phyloP scores from a whole-genome alignment of 352 stramenopile genomes.

The Blastocystis sp. region DNA sequence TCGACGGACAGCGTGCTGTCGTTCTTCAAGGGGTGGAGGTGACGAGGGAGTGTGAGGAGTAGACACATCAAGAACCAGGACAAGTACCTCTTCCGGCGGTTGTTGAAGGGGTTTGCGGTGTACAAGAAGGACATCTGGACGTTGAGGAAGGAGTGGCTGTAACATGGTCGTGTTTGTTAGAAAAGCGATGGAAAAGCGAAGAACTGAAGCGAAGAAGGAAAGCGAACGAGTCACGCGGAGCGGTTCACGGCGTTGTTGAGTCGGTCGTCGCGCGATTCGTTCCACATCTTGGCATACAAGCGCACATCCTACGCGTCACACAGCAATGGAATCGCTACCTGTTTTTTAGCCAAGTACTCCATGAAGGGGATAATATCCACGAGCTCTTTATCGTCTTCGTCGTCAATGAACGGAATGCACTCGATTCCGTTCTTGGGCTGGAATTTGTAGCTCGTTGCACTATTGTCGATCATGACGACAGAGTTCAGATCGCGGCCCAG shows the following conservation, averaged over 20 bases:
- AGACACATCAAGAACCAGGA: conserved; percentile 79
- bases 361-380: conserved; percentile 75
- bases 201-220: neutral
- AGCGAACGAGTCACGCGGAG: neutral
- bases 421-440: conserved; percentile 91
- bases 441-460: conserved; percentile 95
- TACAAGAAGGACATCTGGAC: conserved; percentile 81
- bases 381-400: conserved; percentile 85
- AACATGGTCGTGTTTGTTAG: neutral
- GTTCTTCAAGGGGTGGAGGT: conserved; percentile 37
- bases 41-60: neutral
- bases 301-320: conserved; percentile 58
- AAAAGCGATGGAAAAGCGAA: neutral
- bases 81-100: conserved; percentile 85
- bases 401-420: conserved; percentile 85
- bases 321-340: neutral
- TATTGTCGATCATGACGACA: conserved; percentile 98
- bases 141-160: conserved; percentile 80
- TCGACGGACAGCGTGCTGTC: conserved; percentile 46
- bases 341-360: conserved; percentile 70
- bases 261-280: neutral
- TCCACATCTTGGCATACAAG: conserved; percentile 43
- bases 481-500: conserved; percentile 89
- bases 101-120: conserved; percentile 83
- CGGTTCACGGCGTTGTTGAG: neutral